Evolutionary conservation across 1,139 yeast genomes (phyloP).

Genomic region (Candida sp.): DNA sequence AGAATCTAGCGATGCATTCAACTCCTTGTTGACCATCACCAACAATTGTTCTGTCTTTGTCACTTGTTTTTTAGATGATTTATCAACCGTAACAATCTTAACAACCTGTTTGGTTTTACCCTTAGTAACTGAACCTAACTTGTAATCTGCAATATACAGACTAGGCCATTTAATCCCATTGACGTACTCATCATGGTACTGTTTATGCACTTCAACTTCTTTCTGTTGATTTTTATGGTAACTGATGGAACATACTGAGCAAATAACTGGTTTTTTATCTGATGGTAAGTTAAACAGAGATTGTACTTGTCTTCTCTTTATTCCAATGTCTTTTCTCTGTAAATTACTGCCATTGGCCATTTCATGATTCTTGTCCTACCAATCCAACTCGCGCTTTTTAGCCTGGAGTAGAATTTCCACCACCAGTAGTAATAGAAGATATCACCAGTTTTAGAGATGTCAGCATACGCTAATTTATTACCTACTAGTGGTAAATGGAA

Average conservation of each 20-base stretch:
- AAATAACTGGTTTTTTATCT: constrained; percentile 24
- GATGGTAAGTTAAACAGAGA: constrained; percentile 10
- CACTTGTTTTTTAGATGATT: constrained; percentile 15
- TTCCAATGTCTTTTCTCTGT: constrained; percentile 1
- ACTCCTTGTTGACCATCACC: constrained; percentile 53
- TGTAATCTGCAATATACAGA: constrained; percentile 6
- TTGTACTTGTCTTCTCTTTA: constrained; percentile 10
- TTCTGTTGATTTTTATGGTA: constrained; percentile 40
- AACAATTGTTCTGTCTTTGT: constrained; percentile 27
- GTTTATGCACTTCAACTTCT: constrained; percentile 47
- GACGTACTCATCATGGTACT: constrained; percentile 43
- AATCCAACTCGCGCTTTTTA: not conserved
- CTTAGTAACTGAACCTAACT: not conserved
- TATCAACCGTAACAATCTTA: constrained; percentile 14
- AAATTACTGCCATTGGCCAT: not conserved
- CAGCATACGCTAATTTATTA: constrained; percentile 49
- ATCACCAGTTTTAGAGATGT: too few species aligned
- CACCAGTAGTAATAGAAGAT: too few species aligned
- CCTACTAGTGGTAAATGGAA: constrained; percentile 82
- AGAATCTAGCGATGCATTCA: constrained; percentile 56
- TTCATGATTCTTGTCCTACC: not conserved
- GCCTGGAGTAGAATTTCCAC: too few species aligned
- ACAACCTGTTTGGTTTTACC: constrained; percentile 3
- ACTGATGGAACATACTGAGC: constrained; percentile 61
- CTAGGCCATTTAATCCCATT: constrained; percentile 47